Evolutionary conservation across 169 alveolate genomes (phyloP).

Genomic region (Neospora caninum): DNA sequence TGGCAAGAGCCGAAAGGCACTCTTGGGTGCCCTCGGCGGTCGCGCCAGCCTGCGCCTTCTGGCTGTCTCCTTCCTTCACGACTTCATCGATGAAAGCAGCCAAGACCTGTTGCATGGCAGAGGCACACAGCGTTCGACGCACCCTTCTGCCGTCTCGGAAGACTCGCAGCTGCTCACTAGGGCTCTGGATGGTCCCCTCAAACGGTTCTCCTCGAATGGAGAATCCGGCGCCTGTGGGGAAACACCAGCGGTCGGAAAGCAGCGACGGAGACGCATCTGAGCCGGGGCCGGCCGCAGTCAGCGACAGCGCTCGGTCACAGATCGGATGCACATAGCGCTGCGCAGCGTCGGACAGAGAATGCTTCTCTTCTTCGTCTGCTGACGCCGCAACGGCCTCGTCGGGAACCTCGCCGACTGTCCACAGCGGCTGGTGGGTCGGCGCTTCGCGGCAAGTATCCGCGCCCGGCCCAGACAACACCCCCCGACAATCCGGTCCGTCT

Average conservation of each 20-base stretch:
- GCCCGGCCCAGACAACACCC: background rate
- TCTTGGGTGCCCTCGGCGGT: background rate
- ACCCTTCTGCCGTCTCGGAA: background rate
- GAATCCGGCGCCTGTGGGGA: background rate
- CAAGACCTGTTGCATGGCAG: background rate
- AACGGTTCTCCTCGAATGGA: background rate
- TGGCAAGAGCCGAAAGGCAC: background rate
- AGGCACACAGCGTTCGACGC: background rate
- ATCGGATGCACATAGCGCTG: background rate
- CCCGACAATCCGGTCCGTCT: background rate
- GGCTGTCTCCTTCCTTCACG: background rate
- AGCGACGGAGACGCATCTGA: background rate
- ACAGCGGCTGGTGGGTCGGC: constrained; percentile 15
- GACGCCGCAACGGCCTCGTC: background rate
- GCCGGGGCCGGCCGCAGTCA: background rate
- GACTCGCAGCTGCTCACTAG: background rate
- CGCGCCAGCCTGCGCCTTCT: background rate
- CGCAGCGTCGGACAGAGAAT: background rate
- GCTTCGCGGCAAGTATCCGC: background rate
- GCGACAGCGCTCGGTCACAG: background rate
- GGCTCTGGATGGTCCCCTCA: background rate
- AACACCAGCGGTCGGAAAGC: no score
- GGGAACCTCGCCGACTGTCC: constrained; percentile 61
- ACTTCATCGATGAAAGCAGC: background rate
- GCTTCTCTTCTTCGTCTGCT: constrained; percentile 12